A percentile compares a stretch with the other conserved stretches of the same genome.
Conservation (phyloP, 1,139 yeast genomes). For the Petasospora fabianii region DNA sequence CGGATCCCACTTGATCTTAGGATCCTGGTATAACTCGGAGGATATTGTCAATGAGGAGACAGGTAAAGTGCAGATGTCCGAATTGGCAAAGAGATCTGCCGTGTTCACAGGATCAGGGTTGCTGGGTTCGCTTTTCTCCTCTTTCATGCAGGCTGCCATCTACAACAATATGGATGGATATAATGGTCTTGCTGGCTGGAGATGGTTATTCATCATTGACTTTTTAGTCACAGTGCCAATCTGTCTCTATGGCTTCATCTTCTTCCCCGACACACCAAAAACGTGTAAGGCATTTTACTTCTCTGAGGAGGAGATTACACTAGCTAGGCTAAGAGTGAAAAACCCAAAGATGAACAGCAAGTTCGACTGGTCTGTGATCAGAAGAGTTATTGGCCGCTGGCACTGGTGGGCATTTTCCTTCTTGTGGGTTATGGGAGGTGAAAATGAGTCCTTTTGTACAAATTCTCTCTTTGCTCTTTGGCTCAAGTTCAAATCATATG, state of each 20-base stretch:
- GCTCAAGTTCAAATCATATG: slow-evolving; percentile 39
- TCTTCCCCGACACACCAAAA: slow-evolving; percentile 59
- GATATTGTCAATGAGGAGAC: slow-evolving; percentile 23
- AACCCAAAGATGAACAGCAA: slow-evolving; percentile 36
- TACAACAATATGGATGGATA: slow-evolving; percentile 43
- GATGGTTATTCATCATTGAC: slow-evolving; percentile 66
- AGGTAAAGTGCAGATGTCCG: slow-evolving; percentile 27
- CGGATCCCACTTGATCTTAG: slow-evolving; percentile 51
- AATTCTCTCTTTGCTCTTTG: slow-evolving; percentile 52
- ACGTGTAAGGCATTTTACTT: slow-evolving; percentile 40
- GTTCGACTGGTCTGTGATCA: slow-evolving; percentile 41
- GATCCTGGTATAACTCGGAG: slow-evolving; percentile 45
- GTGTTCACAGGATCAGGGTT: slow-evolving; percentile 51
- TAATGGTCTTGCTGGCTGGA: slow-evolving; percentile 56
- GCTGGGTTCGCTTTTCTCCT: slow-evolving; percentile 51
- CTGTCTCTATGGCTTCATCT: slow-evolving; percentile 48
- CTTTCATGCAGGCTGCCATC: slow-evolving; percentile 60
- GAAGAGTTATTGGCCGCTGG: slow-evolving; percentile 51
- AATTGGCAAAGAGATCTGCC: slow-evolving; percentile 47
- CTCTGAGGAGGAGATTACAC: slow-evolving; percentile 35
- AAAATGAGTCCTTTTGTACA: slow-evolving; percentile 50
- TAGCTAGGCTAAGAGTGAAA: slow-evolving; percentile 36
- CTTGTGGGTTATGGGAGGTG: slow-evolving; percentile 57
- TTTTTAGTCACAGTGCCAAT: slow-evolving; percentile 54
- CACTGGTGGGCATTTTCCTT: slow-evolving; percentile 55